Percentiles rank a stretch among this genome's conserved stretches.
These are phyloP conservation scores for Apiotrichum akiyoshidainum DNA, from an alignment of 1,284 basidiomycete species.

Conservation along the genomic window DNA sequence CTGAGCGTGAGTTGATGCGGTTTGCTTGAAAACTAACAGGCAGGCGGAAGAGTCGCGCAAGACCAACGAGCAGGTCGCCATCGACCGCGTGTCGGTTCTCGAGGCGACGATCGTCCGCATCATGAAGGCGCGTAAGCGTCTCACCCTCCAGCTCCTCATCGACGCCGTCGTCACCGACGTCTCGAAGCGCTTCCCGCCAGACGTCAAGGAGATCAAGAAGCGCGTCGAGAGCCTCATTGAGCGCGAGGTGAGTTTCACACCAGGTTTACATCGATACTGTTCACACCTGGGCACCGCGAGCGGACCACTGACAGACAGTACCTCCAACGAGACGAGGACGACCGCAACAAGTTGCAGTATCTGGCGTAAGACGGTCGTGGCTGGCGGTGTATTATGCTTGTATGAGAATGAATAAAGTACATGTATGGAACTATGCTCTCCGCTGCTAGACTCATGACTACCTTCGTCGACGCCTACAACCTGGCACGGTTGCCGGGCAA, in stretches of 20 bases:
- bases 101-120: slow-evolving; percentile 93
- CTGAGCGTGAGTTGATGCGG: slow-evolving; percentile 49
- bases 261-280: slow-evolving; percentile 41
- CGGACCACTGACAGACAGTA: slow-evolving; percentile 55
- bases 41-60: slow-evolving; percentile 79
- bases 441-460: too few species aligned
- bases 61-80: slow-evolving; percentile 78
- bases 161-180: slow-evolving; percentile 61
- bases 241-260: slow-evolving; percentile 64
- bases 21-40: not conserved
- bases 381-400: too few species aligned
- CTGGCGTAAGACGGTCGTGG: slow-evolving; percentile 58
- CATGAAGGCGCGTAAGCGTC: slow-evolving; percentile 86
- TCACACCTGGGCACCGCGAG: too few species aligned
- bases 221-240: slow-evolving; percentile 78
- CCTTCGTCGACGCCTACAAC: not conserved
- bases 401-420: too few species aligned
- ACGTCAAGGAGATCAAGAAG: slow-evolving; percentile 71
- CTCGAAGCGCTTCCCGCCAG: slow-evolving; percentile 55
- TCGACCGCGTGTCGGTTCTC: slow-evolving; percentile 78
- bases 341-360: slow-evolving; percentile 70
- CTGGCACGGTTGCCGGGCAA: not conserved
- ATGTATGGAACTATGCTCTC: too few species aligned
- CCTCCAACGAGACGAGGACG: slow-evolving; percentile 57
- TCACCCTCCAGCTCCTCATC: slow-evolving; percentile 70